Conservation (phyloP, 257 asterid genomes). For the Jacaranda copaia region DNA sequence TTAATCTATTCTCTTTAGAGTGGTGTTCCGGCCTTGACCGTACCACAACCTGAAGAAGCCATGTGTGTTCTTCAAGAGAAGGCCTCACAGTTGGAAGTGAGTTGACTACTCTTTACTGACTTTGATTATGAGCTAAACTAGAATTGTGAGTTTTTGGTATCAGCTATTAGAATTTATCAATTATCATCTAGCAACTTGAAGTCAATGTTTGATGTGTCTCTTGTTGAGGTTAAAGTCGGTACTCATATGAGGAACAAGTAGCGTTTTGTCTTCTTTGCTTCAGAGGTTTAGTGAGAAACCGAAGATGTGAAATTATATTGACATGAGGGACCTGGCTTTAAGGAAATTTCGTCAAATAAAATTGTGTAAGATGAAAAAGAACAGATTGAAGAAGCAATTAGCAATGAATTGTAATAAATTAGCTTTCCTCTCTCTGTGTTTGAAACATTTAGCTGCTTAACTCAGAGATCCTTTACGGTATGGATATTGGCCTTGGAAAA, state of each 20-base stretch:
- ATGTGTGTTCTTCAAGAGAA: conserved; percentile 69
- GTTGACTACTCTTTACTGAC: conserved; percentile 37
- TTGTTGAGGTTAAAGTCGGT: conserved; percentile 28
- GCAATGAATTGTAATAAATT: neutral
- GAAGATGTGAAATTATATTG: neutral
- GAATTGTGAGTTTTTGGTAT: conserved; percentile 6
- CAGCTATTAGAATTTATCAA: conserved; percentile 16
- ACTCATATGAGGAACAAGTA: conserved; percentile 10
- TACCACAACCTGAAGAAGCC: conserved; percentile 78
- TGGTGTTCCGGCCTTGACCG: conserved; percentile 71
- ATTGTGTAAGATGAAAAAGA: conserved; percentile 17
- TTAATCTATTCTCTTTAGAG: conserved; percentile 44
- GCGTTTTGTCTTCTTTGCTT: conserved; percentile 13
- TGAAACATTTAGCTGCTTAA: conserved; percentile 16
- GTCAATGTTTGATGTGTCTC: conserved; percentile 8
- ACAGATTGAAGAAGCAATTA: conserved; percentile 15
- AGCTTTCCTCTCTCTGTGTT: neutral
- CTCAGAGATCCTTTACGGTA: conserved; percentile 10
- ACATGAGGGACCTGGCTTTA: conserved; percentile 14
- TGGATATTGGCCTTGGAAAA: neutral
- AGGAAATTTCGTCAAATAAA: neutral
- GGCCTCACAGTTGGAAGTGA: conserved; percentile 64
- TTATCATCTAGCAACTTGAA: conserved; percentile 24
- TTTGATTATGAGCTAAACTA: conserved; percentile 24
- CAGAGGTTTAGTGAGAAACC: conserved; percentile 21